A percentile compares a stretch with the other conserved stretches of the same genome.
phyloP scores from a whole-genome alignment of 805 yeast genomes.

The Wickerhamiella allomyrinae region DNA sequence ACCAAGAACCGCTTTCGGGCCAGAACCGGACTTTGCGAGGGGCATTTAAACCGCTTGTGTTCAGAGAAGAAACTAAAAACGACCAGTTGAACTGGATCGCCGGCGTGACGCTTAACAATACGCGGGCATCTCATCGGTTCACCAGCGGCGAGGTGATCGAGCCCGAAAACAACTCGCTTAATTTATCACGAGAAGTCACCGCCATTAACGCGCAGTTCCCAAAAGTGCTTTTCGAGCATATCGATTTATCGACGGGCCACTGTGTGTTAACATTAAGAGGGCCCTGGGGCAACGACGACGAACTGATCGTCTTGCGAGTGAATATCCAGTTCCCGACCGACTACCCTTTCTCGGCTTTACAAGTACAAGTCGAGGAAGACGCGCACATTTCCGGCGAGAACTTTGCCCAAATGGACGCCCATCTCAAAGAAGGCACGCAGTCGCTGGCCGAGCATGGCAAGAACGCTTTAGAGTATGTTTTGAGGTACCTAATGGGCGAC shows the following conservation, averaged over 20 bases:
- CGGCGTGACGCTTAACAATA: conserved; percentile 58
- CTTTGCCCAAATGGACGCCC: conserved; percentile 36
- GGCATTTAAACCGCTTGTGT: conserved; percentile 7
- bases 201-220: conserved; percentile 81
- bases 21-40: conserved; percentile 1
- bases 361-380: conserved; percentile 63
- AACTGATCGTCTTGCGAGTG: conserved; percentile 51
- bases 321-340: conserved; percentile 53
- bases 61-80: conserved; percentile 1
- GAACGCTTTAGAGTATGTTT: conserved; percentile 68
- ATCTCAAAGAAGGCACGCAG: conserved; percentile 40
- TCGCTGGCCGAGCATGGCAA: conserved; percentile 41
- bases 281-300: conserved; percentile 44
- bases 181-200: conserved; percentile 85
- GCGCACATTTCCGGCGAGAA: conserved; percentile 43
- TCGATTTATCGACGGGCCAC: conserved; percentile 75
- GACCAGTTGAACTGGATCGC: conserved; percentile 66
- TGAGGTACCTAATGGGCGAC: conserved; percentile 73
- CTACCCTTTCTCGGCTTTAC: conserved; percentile 54
- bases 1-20: conserved; percentile 1
- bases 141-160: neutral
- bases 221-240: conserved; percentile 69
- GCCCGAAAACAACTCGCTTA: conserved; percentile 26
- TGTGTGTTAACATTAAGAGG: conserved; percentile 69
- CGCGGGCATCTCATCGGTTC: neutral